phyloP scores from a whole-genome alignment of 106 monocot species.

The Gastrodia elata region DNA sequence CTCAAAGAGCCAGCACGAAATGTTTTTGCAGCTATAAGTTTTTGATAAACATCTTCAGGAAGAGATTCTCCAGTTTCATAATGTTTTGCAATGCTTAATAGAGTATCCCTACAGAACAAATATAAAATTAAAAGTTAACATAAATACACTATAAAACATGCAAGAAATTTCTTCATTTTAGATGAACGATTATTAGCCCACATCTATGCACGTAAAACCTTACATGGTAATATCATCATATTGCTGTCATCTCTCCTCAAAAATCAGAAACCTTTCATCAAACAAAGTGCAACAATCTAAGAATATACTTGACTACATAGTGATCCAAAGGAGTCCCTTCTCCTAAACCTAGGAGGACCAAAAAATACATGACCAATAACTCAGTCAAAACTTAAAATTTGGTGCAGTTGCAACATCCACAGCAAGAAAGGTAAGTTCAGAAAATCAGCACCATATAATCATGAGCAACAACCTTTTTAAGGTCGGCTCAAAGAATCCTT shows the following conservation, averaged over 20 bases:
- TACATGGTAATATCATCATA: background rate
- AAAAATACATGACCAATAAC: background rate
- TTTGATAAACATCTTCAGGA: conserved; percentile 83
- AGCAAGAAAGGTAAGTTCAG: too few species aligned
- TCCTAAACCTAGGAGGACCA: background rate
- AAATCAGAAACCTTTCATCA: background rate
- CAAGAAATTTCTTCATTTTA: background rate
- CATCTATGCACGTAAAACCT: background rate
- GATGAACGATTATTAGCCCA: background rate
- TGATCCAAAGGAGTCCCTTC: background rate
- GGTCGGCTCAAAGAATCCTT: background rate
- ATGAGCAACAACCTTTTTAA: too few species aligned
- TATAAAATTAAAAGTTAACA: background rate
- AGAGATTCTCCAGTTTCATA: conserved; percentile 97
- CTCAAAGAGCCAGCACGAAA: conserved; percentile 90
- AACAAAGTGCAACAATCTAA: background rate
- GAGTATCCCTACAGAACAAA: conserved; percentile 56
- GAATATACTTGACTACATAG: too few species aligned
- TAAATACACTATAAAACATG: background rate
- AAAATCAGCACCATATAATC: too few species aligned
- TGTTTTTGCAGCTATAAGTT: conserved; percentile 91
- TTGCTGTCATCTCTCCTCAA: background rate
- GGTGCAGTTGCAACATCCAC: background rate
- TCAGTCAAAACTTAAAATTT: background rate
- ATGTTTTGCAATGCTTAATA: conserved; percentile 94